Base-by-base conservation (phyloP, 2,329 filamentous ascomycete genomes). In the Pyrenophora teres region DNA sequence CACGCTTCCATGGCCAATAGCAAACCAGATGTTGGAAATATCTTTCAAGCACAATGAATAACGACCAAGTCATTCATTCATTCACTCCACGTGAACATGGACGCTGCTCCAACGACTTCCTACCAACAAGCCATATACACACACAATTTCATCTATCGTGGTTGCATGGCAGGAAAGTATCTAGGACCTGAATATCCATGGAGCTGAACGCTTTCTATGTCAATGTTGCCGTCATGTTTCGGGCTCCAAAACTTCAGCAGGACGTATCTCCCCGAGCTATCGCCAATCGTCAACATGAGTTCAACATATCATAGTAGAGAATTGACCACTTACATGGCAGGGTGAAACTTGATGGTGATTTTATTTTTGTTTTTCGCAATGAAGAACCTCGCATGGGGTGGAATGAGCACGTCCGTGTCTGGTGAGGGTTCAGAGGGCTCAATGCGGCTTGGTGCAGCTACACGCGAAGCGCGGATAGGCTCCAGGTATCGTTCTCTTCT, bases 221-320 rank as follows among this genome's bases (percentile, higher is more conserved):
- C 92, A 58, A 97, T 95, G 65, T 95, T 96, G 3, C 83, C 80
- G 40, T 87, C 84, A 21, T 85, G 82, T 52, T 84, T 83, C 2
- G 89, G 88, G 64, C 87, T 92, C 89, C 91, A 97, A 71, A 97
- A 84, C 78, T 97, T 97, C 57, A 97, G 79, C 36, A 97, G 75
- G 45, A 97, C 88, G 70, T 89, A 95, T 50, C 90, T 84, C 4
- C 89, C 90, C 9, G 89, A 90, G 7, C 81, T 84, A 36, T 12
- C 35, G 25, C 30, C 4, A 8, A 13, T 10, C 2, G 41, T 60
- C 38, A 59, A 30, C 8, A 18, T 9, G n/a, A 16, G 9, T 3
- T 19, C 15, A 16, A 41, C 5, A 18, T 3, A 36, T 16, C 2
- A 10, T 6, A 9, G 6, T 12, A 3, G 6, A 32, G 6, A 3